Base-by-base conservation (phyloP, 2,329 filamentous ascomycete genomes). In the Macrophomina pseudophaseolina region DNA sequence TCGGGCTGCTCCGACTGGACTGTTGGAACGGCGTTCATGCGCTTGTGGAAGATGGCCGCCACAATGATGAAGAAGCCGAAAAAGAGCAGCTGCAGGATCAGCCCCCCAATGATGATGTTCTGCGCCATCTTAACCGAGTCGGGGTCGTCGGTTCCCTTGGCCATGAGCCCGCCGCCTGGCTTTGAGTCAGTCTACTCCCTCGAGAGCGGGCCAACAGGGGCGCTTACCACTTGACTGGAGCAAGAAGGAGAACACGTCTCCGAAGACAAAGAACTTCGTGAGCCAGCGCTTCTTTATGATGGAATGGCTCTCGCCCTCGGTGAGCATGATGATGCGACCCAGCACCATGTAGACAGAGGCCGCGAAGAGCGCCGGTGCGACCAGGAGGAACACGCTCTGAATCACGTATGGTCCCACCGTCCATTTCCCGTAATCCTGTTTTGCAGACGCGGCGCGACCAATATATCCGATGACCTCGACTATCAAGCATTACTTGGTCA, bases 401-500 rank as follows among this genome's bases (percentile, higher is more conserved):
- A 84, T 71, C 49, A 82, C 79, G 72, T 80, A 85, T 1, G 79
- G 76, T 0, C 72, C 71, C 14, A 79, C 68, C 4, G 78, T 78
- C 66, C 67, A 65, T 12, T 62, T 18, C 28, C 66, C 70, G 32
- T 66, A 38, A 67, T 77, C 81, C 42, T 80, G 69, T 9, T 23
- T 38, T 5, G 46, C 80, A 3, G 33, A 52, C 7, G 48, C 53
- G 23, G 64, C 56, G 59, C 85, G 81, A 1, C 80, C 82, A 14
- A 83, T 71, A 67, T 86, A 87, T 9, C 84, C 85, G 32, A 86
- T 73, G 0, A 74, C 72, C 72, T 87, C 83, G 68, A 86, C 83
- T 85, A 53, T 52, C 18, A 28, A 38, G 11, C 18, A 33, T 30
- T 2, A 35, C 5, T 14, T 44, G 23, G 62, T 68, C 58, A 64